phyloP scores from a whole-genome alignment of 805 yeast genomes.

The Suhomyces canberraensis region DNA sequence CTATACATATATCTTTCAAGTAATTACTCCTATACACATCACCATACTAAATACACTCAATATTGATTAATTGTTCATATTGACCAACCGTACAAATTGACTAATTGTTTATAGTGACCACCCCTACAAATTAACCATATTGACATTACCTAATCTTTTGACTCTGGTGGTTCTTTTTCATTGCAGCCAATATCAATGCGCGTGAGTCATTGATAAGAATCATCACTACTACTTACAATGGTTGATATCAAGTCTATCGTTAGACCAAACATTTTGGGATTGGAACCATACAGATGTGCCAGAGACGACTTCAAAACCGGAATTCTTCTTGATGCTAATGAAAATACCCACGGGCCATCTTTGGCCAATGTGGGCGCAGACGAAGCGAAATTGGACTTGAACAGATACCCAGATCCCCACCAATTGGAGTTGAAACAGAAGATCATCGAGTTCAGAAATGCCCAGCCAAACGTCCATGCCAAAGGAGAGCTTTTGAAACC shows the following conservation, averaged over 20 bases:
- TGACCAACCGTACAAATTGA: too few relatives aligned
- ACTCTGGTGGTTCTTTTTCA: too few relatives aligned
- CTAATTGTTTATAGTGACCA: too few relatives aligned
- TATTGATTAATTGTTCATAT: too few relatives aligned
- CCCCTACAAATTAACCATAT: too few relatives aligned
- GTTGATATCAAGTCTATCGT: constrained; percentile 58
- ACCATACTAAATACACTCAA: too few relatives aligned
- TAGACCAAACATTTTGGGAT: constrained; percentile 77
- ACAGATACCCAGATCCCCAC: constrained; percentile 97
- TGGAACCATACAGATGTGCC: constrained; percentile 95
- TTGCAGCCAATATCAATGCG: constrained; percentile 2
- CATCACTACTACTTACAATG: constrained; percentile 13
- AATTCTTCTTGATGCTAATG: constrained; percentile 89
- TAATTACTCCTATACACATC: too few relatives aligned
- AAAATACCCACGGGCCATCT: constrained; percentile 91
- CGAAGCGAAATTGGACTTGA: constrained; percentile 57
- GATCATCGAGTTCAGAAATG: constrained; percentile 69
- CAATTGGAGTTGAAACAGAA: constrained; percentile 72
- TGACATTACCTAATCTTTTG: too few relatives aligned
- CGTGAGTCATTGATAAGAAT: constrained; percentile 1
- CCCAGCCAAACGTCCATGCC: constrained; percentile 31
- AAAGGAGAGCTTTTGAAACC: constrained; percentile 38
- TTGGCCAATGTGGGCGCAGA: constrained; percentile 40
- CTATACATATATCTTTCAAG: too few relatives aligned
- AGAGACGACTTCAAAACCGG: constrained; percentile 93